phyloP scores from a whole-genome alignment of 192 early-diverging fungal species.

The Neocallimastix lanati region DNA sequence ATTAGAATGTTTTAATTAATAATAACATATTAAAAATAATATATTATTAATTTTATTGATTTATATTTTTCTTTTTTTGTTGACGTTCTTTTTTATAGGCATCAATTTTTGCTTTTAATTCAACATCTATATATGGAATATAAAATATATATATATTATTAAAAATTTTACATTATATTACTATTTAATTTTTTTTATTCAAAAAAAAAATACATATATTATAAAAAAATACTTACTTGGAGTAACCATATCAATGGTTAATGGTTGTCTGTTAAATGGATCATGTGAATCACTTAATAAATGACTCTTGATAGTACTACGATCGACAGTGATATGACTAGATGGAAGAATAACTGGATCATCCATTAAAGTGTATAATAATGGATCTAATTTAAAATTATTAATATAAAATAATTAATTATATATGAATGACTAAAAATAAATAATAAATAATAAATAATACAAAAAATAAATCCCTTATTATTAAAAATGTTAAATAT shows the following conservation, averaged over 20 bases:
- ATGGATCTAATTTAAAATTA: slow-evolving; percentile 65
- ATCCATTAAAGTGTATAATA: slow-evolving; percentile 72
- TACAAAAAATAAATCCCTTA: background rate
- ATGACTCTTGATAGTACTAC: slow-evolving; percentile 73
- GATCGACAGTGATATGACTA: slow-evolving; percentile 60
- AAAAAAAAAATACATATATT: too few species aligned
- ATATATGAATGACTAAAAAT: too few species aligned
- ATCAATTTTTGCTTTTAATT: slow-evolving; percentile 27
- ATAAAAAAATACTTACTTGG: slow-evolving; percentile 40
- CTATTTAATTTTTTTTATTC: too few species aligned
- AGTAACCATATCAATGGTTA: slow-evolving; percentile 70
- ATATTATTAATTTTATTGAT: too few species aligned
- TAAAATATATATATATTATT: too few species aligned
- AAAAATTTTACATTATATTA: too few species aligned
- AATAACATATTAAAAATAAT: too few species aligned
- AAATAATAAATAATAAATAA: background rate
- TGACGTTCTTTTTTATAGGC: background rate
- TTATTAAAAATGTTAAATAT: background rate
- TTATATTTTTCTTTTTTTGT: too few species aligned
- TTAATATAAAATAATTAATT: too few species aligned
- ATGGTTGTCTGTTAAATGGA: slow-evolving; percentile 81
- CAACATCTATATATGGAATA: slow-evolving; percentile 31
- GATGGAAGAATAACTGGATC: slow-evolving; percentile 85
- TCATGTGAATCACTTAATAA: slow-evolving; percentile 72
- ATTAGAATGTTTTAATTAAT: too few species aligned